These are phyloP conservation scores for Hypoxylon subgilvum DNA, from an alignment of 495 filamentous ascomycete species.

Conservation along the genomic window DNA sequence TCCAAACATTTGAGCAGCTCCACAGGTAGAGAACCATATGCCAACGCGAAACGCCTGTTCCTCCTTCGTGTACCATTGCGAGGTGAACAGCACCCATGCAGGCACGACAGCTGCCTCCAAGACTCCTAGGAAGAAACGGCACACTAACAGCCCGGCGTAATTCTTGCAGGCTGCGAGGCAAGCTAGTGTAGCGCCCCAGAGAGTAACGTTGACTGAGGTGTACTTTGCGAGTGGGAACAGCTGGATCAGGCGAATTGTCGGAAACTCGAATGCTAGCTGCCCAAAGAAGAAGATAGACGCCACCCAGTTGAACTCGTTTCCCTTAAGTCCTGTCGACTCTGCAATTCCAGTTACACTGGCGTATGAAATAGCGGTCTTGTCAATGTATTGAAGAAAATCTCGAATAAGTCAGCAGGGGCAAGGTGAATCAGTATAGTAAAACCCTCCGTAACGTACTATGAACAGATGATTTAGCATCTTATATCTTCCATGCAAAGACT, in stretches of 20 bases:
- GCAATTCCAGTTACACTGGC: slow-evolving; percentile 67
- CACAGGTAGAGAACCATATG: slow-evolving; percentile 69
- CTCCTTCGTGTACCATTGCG: slow-evolving; percentile 66
- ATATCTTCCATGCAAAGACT: background rate
- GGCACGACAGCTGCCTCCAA: slow-evolving; percentile 68
- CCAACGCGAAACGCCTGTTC: slow-evolving; percentile 66
- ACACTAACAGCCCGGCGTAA: slow-evolving; percentile 55
- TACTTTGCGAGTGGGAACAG: slow-evolving; percentile 66
- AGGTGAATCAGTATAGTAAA: background rate
- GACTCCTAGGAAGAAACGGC: slow-evolving; percentile 66
- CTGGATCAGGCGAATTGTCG: slow-evolving; percentile 65
- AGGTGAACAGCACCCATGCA: slow-evolving; percentile 67
- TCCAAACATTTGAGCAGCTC: slow-evolving; percentile 65
- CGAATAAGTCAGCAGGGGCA: background rate
- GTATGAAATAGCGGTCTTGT: slow-evolving; percentile 70
- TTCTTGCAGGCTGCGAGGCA: slow-evolving; percentile 57
- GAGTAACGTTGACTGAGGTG: slow-evolving; percentile 58
- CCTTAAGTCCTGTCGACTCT: slow-evolving; percentile 32
- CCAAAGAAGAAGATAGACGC: slow-evolving; percentile 65
- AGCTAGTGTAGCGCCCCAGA: slow-evolving; percentile 63
- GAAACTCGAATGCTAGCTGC: slow-evolving; percentile 68
- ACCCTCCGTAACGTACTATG: slow-evolving; percentile 2
- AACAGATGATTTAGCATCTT: background rate
- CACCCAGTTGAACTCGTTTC: slow-evolving; percentile 40
- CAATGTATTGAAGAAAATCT: slow-evolving; percentile 67